A percentile compares a stretch with the other conserved stretches of the same genome.
Evolutionary conservation across 2,329 filamentous ascomycete species (phyloP).

Genomic region (Claviceps maximensis): DNA sequence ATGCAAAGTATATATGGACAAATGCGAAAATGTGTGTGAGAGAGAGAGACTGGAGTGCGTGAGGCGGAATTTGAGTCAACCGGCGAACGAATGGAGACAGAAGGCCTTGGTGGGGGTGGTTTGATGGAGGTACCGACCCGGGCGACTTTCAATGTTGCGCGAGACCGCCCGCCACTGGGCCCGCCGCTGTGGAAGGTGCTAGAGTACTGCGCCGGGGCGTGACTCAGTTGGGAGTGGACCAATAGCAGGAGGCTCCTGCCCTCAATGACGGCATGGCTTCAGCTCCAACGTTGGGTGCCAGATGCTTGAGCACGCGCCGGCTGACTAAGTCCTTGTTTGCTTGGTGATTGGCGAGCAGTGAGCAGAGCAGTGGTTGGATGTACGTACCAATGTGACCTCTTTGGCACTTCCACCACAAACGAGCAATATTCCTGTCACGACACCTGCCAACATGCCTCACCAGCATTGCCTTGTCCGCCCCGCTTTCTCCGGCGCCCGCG

Average conservation of each 20-base stretch:
- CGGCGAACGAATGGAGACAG: conserved; percentile 17
- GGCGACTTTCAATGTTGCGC: neutral
- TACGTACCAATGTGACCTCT: neutral
- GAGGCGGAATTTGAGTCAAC: conserved; percentile 23
- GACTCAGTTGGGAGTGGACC: neutral
- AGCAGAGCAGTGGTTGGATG: too few relatives aligned
- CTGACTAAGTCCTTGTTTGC: neutral
- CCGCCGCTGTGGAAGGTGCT: conserved; percentile 7
- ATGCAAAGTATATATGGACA: conserved; percentile 15
- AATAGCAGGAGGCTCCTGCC: neutral
- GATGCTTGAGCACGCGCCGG: neutral
- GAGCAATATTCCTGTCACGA: neutral
- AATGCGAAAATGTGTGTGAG: conserved; percentile 5
- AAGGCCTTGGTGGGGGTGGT: conserved; percentile 11
- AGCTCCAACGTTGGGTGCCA: neutral
- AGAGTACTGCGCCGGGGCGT: conserved; percentile 1
- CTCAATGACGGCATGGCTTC: neutral
- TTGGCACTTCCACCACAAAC: neutral
- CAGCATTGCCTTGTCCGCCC: neutral
- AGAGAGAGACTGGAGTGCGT: conserved; percentile 13
- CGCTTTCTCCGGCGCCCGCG: neutral
- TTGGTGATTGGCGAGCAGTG: too few relatives aligned
- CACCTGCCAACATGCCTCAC: neutral
- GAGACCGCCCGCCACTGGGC: neutral
- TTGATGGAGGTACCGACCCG: neutral